A percentile compares a stretch with the other conserved stretches of the same genome.
These are phyloP conservation scores for Corniculantispora saksenae DNA, from an alignment of 2,329 filamentous ascomycete species.

Conservation along the genomic window DNA sequence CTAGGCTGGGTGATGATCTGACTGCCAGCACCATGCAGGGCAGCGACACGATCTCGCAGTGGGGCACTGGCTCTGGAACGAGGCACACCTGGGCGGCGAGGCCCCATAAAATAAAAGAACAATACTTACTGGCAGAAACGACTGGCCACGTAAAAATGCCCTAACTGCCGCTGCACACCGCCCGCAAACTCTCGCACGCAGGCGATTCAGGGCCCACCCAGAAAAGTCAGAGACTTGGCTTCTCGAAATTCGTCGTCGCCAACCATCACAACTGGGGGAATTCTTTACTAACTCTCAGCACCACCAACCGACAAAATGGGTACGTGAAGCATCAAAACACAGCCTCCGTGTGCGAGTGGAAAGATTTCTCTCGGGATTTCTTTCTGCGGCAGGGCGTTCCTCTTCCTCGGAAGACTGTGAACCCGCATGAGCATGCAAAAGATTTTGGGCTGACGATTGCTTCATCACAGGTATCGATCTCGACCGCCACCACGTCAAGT, in stretches of 20 bases:
- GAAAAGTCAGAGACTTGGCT: constrained; percentile 25
- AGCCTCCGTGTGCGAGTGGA: constrained; percentile 55
- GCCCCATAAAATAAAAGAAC: neutral
- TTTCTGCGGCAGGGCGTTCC: constrained; percentile 21
- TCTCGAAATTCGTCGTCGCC: constrained; percentile 32
- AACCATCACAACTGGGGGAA: constrained; percentile 38
- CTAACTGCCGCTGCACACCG: constrained; percentile 51
- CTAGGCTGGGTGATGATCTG: too few relatives aligned
- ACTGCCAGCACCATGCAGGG: neutral
- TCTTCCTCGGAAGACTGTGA: constrained; percentile 27
- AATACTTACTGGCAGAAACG: neutral
- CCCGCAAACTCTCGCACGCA: constrained; percentile 24
- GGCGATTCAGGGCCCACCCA: constrained; percentile 23
- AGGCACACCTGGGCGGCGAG: neutral
- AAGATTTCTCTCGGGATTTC: constrained; percentile 21
- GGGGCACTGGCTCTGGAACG: too few relatives aligned
- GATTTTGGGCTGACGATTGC: constrained; percentile 62
- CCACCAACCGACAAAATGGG: constrained; percentile 58
- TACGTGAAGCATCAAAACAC: constrained; percentile 50
- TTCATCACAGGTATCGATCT: constrained; percentile 69
- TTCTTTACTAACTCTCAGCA: constrained; percentile 27
- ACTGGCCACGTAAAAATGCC: constrained; percentile 27
- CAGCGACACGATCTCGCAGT: neutral
- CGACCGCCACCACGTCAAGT: constrained; percentile 67
- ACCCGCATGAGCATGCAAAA: constrained; percentile 63